Conservation (phyloP, 2,329 filamentous ascomycete species). For the Fusarium anguioides region DNA sequence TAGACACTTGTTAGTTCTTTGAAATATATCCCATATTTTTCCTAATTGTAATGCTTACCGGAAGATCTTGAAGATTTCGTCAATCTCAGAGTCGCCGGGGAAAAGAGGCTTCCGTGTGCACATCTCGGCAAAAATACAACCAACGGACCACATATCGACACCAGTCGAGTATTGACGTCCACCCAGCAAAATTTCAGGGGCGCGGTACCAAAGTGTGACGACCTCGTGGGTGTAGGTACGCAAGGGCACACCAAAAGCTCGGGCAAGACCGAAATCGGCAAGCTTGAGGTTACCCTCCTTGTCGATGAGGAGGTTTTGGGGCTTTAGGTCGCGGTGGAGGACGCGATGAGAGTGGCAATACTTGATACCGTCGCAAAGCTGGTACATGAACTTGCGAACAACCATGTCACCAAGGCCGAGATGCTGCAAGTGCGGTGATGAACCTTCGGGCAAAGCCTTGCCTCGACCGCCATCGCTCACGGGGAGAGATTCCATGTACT, state of each 20-base stretch:
- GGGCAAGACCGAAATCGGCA: slow-evolving; percentile 88
- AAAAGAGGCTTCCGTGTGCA: slow-evolving; percentile 93
- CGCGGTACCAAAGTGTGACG: slow-evolving; percentile 92
- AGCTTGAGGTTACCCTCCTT: slow-evolving; percentile 89
- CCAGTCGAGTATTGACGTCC: slow-evolving; percentile 93
- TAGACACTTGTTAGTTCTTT: slow-evolving; percentile 47
- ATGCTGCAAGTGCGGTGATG: slow-evolving; percentile 69
- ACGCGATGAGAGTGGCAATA: slow-evolving; percentile 93
- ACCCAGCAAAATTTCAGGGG: slow-evolving; percentile 89
- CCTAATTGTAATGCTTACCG: slow-evolving; percentile 62
- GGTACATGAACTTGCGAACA: slow-evolving; percentile 93
- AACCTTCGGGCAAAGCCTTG: slow-evolving; percentile 84
- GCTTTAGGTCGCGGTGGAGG: slow-evolving; percentile 89
- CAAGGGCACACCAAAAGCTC: slow-evolving; percentile 90
- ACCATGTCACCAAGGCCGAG: slow-evolving; percentile 82
- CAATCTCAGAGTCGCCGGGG: slow-evolving; percentile 81
- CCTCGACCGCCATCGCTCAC: slow-evolving; percentile 86
- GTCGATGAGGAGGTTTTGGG: slow-evolving; percentile 89
- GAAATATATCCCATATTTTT: background rate
- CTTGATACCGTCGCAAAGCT: slow-evolving; percentile 83
- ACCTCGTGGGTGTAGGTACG: slow-evolving; percentile 96
- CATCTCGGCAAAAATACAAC: slow-evolving; percentile 97
- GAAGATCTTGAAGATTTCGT: slow-evolving; percentile 69
- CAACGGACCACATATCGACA: slow-evolving; percentile 96
- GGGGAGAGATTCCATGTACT: slow-evolving; percentile 93